Base-by-base conservation (phyloP, 2,329 filamentous ascomycete species). In the Exophiala sp. region DNA sequence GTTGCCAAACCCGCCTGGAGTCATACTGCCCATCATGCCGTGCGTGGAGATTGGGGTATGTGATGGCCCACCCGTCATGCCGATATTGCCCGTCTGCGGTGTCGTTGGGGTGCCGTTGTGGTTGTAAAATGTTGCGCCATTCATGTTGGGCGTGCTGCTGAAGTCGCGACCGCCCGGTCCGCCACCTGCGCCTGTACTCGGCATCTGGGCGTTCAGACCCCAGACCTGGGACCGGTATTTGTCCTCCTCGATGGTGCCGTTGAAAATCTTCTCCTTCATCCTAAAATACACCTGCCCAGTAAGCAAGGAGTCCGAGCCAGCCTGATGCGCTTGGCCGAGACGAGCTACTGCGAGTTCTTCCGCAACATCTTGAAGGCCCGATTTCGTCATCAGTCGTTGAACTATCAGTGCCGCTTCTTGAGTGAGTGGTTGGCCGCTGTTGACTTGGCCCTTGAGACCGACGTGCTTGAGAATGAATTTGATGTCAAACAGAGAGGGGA, bases 401-500 rank as follows among this genome's bases (percentile, higher is more conserved):
- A 97, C 74, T 50, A 95, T 85, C 63, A 88, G 85, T 19, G 78
- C 74, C 13, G 81, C 85, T 49, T 74, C 73, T 2, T 79, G 76
- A 52, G 86, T 84, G 46, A 78, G 73, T 40, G 80, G 83, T 7
- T 78, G 82, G 60, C 71, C 72, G 64, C 81, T 84, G 63, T 81
- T 84, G 43, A 78, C 77, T 48, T 80, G 79, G 64, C 85, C 80
- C 46, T 84, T 78, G 60, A 80, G 80, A 58, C 86, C 85, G 22
- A 88, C 89, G 63, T 89, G 83, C 66, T 95, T 95, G 80, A 96
- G 91, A 34, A 98, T 79, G 67, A 93, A 95, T 72, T 98, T 98
- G 60, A 98, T 93, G 65, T 98, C 93, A 67, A 93, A 95, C 0
- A 95, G 81, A 14, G 84, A 85, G 0, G 93, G 93, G 67, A 98